phyloP scores from a whole-genome alignment of 257 asterid species.

The Lavandula angustifolia region DNA sequence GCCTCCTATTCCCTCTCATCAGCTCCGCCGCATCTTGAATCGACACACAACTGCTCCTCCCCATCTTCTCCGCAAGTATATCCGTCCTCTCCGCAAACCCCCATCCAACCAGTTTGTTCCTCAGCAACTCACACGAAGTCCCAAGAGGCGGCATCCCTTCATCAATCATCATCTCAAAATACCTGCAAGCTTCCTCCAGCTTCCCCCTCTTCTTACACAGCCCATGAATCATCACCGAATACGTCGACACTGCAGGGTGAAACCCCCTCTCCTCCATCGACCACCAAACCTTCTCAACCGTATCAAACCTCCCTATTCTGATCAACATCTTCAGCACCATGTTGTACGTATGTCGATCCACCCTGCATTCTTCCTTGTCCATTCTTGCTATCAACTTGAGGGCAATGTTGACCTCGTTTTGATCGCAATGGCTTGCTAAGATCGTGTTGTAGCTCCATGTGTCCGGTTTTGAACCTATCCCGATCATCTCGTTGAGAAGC shows the following conservation, averaged over 20 bases:
- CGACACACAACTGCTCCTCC: slow-evolving; percentile 57
- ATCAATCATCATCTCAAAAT: slow-evolving; percentile 83
- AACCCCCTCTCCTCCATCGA: slow-evolving; percentile 71
- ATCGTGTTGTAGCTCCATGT: slow-evolving; percentile 78
- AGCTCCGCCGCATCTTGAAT: slow-evolving; percentile 54
- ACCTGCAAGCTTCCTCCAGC: slow-evolving; percentile 70
- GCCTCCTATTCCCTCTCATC: slow-evolving; percentile 60
- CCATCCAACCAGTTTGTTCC: slow-evolving; percentile 63
- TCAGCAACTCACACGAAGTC: slow-evolving; percentile 60
- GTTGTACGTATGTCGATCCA: slow-evolving; percentile 68
- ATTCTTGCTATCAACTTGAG: slow-evolving; percentile 61
- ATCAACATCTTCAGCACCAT: slow-evolving; percentile 88
- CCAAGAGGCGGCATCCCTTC: slow-evolving; percentile 84
- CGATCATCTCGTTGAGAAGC: slow-evolving; percentile 71
- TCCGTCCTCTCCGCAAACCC: slow-evolving; percentile 69
- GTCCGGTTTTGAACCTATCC: slow-evolving; percentile 55
- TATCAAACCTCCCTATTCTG: slow-evolving; percentile 76
- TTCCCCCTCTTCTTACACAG: slow-evolving; percentile 74
- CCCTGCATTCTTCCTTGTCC: slow-evolving; percentile 50
- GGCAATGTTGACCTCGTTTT: slow-evolving; percentile 69
- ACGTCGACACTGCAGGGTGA: slow-evolving; percentile 77
- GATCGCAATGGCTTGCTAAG: slow-evolving; percentile 70
- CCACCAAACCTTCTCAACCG: slow-evolving; percentile 66
- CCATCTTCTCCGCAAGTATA: slow-evolving; percentile 87
- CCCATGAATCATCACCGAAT: slow-evolving; percentile 86